Evolutionary conservation across 148 eudicot genomes (phyloP).

Genomic region (Amaranthus cruentus): DNA sequence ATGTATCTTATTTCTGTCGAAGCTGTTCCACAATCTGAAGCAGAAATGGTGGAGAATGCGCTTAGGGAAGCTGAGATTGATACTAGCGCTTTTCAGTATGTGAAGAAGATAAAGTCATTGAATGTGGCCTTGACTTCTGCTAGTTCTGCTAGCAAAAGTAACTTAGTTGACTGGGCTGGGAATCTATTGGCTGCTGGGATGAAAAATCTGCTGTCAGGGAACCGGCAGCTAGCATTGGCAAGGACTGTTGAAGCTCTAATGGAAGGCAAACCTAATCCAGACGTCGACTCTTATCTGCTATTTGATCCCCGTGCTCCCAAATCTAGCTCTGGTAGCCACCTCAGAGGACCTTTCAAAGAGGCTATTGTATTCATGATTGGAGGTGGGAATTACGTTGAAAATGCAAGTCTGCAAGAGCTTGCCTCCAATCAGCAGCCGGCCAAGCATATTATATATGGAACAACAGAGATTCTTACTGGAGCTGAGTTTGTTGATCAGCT

Average conservation of each 20-base stretch:
- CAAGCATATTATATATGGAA: constrained; percentile 72
- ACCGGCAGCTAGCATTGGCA: constrained; percentile 78
- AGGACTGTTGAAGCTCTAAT: constrained; percentile 92
- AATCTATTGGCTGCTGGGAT: constrained; percentile 93
- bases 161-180: constrained; percentile 95
- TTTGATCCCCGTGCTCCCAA: constrained; percentile 98
- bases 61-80: constrained; percentile 88
- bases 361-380: constrained; percentile 98
- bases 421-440: constrained; percentile 65
- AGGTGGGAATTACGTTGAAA: constrained; percentile 91
- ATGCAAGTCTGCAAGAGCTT: constrained; percentile 87
- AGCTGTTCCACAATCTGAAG: constrained; percentile 64
- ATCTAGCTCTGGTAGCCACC: constrained; percentile 73
- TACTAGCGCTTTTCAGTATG: constrained; percentile 89
- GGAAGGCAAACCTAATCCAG: constrained; percentile 95
- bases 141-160: constrained; percentile 73
- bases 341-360: constrained; percentile 90
- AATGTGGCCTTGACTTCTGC: constrained; percentile 81
- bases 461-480: constrained; percentile 79
- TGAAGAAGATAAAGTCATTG: constrained; percentile 83
- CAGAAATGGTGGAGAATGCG: constrained; percentile 74
- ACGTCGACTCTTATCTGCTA: constrained; percentile 64
- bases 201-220: constrained; percentile 74
- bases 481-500: constrained; percentile 90
- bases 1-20: constrained; percentile 86